Evolutionary conservation across 352 stramenopile genomes (phyloP).

Genomic region (Globisporangium iwayamae): DNA sequence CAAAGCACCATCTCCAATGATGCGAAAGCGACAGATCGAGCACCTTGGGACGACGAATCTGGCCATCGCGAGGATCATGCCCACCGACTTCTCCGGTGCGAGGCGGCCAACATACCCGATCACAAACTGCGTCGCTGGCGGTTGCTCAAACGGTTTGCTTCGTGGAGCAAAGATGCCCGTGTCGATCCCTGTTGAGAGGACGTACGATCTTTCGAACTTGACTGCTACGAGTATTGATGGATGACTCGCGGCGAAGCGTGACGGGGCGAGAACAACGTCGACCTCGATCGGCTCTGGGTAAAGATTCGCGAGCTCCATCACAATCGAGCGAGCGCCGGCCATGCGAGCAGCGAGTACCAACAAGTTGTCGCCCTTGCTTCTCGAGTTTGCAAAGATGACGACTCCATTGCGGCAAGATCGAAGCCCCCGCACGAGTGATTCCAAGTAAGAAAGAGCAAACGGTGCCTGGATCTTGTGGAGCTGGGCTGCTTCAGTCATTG

Average conservation of each 20-base stretch:
- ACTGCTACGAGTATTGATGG: conserved; percentile 33
- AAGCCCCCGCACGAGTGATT: conserved; percentile 20
- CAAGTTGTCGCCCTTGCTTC: conserved; percentile 26
- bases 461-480: conserved; percentile 21
- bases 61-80: conserved; percentile 31
- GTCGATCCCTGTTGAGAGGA: conserved; percentile 44
- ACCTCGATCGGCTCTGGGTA: conserved; percentile 30
- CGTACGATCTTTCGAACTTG: conserved; percentile 19
- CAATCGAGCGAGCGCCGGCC: conserved; percentile 29
- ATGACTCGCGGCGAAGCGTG: conserved; percentile 43
- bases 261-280: conserved; percentile 50
- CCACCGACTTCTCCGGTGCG: conserved; percentile 46
- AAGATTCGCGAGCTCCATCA: conserved; percentile 58
- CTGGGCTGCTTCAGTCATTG: background rate
- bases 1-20: conserved; percentile 39
- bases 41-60: conserved; percentile 25
- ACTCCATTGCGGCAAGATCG: conserved; percentile 32
- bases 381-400: conserved; percentile 48
- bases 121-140: conserved; percentile 20
- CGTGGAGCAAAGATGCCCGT: conserved; percentile 31
- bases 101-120: conserved; percentile 49
- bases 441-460: conserved; percentile 30
- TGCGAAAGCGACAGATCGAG: conserved; percentile 20
- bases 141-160: background rate
- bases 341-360: conserved; percentile 33